phyloP scores from a whole-genome alignment of 2,329 filamentous ascomycete species.

The Alternaria triticimaculans region DNA sequence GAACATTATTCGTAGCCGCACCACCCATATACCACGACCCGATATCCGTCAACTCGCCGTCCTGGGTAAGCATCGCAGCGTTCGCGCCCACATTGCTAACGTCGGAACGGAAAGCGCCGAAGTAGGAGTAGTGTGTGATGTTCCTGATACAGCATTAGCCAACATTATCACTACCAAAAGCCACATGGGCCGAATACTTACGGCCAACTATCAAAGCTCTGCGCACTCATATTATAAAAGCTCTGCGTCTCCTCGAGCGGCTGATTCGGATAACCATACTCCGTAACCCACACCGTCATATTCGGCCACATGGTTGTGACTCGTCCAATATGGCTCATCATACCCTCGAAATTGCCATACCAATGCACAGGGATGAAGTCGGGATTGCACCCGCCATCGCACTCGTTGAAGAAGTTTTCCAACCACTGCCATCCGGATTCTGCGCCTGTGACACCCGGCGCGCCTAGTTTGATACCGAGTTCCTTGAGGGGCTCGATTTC shows the following conservation, averaged over 20 bases:
- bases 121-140: constrained; percentile 75
- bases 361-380: constrained; percentile 62
- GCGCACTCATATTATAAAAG: constrained; percentile 71
- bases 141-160: constrained; percentile 46
- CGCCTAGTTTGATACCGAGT: constrained; percentile 69
- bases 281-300: constrained; percentile 76
- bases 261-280: constrained; percentile 69
- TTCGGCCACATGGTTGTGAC: constrained; percentile 58
- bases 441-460: constrained; percentile 73
- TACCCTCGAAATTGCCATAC: constrained; percentile 70
- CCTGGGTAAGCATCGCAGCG: constrained; percentile 70
- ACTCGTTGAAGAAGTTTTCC: constrained; percentile 68
- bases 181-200: constrained; percentile 39
- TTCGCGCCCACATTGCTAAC: constrained; percentile 78
- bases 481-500: constrained; percentile 74
- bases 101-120: constrained; percentile 73
- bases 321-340: constrained; percentile 71
- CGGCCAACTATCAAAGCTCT: constrained; percentile 70
- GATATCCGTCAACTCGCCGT: constrained; percentile 75
- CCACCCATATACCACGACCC: constrained; percentile 78
- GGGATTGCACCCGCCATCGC: constrained; percentile 52
- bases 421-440: constrained; percentile 70
- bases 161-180: not conserved
- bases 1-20: constrained; percentile 10
- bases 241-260: constrained; percentile 63